Evolutionary conservation across 1,284 basidiomycete genomes (phyloP).

Genomic region (Pseudozyma pruni): DNA sequence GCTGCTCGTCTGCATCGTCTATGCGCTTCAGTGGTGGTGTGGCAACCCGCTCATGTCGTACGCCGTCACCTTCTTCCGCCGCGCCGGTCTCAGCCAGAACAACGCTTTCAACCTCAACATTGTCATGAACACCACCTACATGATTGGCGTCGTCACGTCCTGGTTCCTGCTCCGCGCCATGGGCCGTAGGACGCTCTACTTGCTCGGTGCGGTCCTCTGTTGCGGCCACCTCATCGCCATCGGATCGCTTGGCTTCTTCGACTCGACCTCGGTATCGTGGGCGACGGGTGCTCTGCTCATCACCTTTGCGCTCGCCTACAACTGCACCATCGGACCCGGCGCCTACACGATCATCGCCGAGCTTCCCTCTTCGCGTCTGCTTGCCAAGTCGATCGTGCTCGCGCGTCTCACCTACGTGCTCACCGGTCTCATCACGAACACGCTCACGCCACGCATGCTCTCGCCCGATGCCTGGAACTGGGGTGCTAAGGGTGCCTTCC

Average conservation of each 20-base stretch:
- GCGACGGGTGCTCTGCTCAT: slow-evolving; percentile 70
- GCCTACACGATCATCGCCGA: slow-evolving; percentile 71
- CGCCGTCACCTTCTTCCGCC: slow-evolving; percentile 68
- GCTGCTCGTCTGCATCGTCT: slow-evolving; percentile 67
- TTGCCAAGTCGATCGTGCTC: slow-evolving; percentile 72
- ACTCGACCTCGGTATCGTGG: slow-evolving; percentile 45
- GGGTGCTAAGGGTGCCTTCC: slow-evolving; percentile 68
- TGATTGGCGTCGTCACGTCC: slow-evolving; percentile 68
- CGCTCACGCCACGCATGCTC: slow-evolving; percentile 70
- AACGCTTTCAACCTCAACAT: slow-evolving; percentile 69
- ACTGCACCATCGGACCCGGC: slow-evolving; percentile 68
- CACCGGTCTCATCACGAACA: slow-evolving; percentile 66
- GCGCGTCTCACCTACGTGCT: slow-evolving; percentile 70
- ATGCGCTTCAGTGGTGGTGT: slow-evolving; percentile 65
- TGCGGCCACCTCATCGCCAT: slow-evolving; percentile 69
- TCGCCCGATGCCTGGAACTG: slow-evolving; percentile 69
- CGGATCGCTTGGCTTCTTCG: slow-evolving; percentile 68
- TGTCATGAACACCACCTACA: slow-evolving; percentile 66
- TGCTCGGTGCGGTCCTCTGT: slow-evolving; percentile 69
- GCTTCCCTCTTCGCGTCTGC: slow-evolving; percentile 70
- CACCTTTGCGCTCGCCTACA: slow-evolving; percentile 69
- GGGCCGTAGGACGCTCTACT: slow-evolving; percentile 70
- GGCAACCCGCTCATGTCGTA: slow-evolving; percentile 62
- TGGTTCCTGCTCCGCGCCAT: slow-evolving; percentile 69
- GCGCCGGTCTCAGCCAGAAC: slow-evolving; percentile 68